Base-by-base conservation (phyloP, 371 early-diverging fungal species). In the Cokeromyces recurvatus region DNA sequence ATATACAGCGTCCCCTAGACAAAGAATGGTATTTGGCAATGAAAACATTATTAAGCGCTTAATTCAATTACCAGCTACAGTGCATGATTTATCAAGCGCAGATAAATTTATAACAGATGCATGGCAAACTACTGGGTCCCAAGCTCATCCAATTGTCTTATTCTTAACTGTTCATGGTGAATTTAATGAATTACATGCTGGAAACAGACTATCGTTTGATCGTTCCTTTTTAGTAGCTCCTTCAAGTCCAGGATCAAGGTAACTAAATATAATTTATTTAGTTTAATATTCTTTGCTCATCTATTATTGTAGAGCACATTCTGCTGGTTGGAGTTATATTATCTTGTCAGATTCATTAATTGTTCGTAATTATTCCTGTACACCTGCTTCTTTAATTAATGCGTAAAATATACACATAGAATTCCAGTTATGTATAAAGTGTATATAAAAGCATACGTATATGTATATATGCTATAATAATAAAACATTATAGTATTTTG, bases 221-320 rank as follows among this genome's bases (percentile, higher is more conserved):
- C 75, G 84, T 23, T 61, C 70, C 0, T 78, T 84, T 43, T 43
- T 78, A 17, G 62, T 84, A 8, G 68, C 75, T 15, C 81, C 84
- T 20, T 57, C 84, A 7, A 44, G 56, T 7, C 66, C 68, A 15
- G 79, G 78, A 14, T 77, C 81, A 36, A 66, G 74, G 62, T 63
- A 66, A 51, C 16, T 31, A 10, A 16, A 31, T 14, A 19, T 12
- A 12, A 14, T 32, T 21, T 32, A n/a, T 19, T 42, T 43, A 4
- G 6, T 22, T 35, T 29, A 20, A 22, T n/a, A n/a, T n/a, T n/a
- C n/a, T n/a, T n/a, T 27, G 11, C 29, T 27, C 29, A 27, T 12
- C 15, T 38, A 3, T 17, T 39, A 38, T n/a, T 19, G 32, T 40
- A 68, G 67, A 55, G 77, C 81, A 6, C 72, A 69, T 31, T 12